phyloP scores from a whole-genome alignment of 768 basidiomycete genomes.

The Collybia mongolica region DNA sequence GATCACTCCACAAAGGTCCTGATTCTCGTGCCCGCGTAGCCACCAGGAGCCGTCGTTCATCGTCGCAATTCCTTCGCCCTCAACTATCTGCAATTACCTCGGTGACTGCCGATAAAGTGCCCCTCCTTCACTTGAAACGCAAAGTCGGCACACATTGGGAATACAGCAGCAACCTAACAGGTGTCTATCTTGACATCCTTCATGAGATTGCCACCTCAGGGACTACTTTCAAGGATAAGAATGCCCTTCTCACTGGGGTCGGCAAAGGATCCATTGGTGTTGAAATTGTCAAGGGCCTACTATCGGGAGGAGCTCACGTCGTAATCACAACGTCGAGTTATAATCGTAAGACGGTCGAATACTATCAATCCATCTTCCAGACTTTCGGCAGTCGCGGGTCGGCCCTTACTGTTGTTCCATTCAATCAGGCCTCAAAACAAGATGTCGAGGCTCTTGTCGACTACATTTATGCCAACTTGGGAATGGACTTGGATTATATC shows the following conservation, averaged over 20 bases:
- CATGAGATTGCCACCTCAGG: conserved; percentile 99
- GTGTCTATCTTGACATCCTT: conserved; percentile 93
- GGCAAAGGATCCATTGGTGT: conserved; percentile 98
- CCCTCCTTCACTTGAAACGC: conserved; percentile 94
- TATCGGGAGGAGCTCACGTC: conserved; percentile 95
- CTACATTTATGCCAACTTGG: conserved; percentile 94
- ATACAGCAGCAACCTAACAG: conserved; percentile 95
- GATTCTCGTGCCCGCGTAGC: conserved; percentile 55
- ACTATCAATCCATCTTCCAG: conserved; percentile 98
- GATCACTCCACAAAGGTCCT: conserved; percentile 80
- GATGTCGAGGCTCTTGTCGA: conserved; percentile 98
- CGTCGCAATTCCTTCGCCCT: conserved; percentile 96
- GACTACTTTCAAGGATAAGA: conserved; percentile 99
- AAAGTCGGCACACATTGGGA: conserved; percentile 95
- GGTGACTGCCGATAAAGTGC: conserved; percentile 79
- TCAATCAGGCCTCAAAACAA: conserved; percentile 99
- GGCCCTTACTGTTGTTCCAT: conserved; percentile 96
- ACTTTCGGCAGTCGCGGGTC: conserved; percentile 92
- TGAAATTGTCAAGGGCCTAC: conserved; percentile 94
- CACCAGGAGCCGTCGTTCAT: conserved; percentile 80
- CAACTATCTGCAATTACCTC: conserved; percentile 76
- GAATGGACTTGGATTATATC: conserved; percentile 97
- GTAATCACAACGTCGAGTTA: conserved; percentile 98
- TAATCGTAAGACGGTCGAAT: conserved; percentile 93
- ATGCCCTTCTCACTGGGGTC: conserved; percentile 95